A percentile compares a stretch with the other conserved stretches of the same genome.
Evolutionary conservation across 257 asterid species (phyloP).

Genomic region (Nyctanthes arbortristis): DNA sequence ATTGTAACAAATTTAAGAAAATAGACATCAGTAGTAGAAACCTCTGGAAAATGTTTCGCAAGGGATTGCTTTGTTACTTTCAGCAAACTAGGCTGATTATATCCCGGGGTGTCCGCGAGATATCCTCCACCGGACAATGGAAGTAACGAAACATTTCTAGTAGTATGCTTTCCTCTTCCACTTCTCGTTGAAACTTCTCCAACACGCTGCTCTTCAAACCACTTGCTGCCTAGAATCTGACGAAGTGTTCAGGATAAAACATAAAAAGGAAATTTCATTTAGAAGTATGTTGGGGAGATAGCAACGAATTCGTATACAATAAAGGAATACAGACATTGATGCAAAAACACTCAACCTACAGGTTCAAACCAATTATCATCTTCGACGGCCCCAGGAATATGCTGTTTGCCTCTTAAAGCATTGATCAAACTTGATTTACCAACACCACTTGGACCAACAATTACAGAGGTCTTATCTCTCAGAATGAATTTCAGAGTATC

Average conservation of each 20-base stretch:
- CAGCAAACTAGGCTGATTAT: constrained; percentile 85
- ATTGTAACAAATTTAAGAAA: not conserved
- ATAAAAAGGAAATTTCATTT: constrained; percentile 1
- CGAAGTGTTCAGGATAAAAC: constrained; percentile 15
- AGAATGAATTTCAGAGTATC: constrained; percentile 73
- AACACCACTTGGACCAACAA: constrained; percentile 97
- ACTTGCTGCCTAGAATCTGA: constrained; percentile 80
- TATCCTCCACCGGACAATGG: constrained; percentile 75
- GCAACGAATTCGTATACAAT: not conserved
- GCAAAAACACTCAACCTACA: constrained; percentile 42
- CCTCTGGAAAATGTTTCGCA: constrained; percentile 85
- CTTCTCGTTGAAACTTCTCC: constrained; percentile 93
- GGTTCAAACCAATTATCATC: constrained; percentile 63
- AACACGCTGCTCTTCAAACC: constrained; percentile 91
- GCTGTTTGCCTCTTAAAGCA: constrained; percentile 64
- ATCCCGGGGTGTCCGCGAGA: constrained; percentile 95
- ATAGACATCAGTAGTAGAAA: constrained; percentile 26
- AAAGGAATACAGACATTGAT: not conserved
- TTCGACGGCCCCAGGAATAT: constrained; percentile 33
- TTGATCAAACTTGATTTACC: constrained; percentile 96
- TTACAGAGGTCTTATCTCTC: constrained; percentile 81
- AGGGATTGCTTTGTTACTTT: constrained; percentile 89
- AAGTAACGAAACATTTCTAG: constrained; percentile 84
- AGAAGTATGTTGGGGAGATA: constrained; percentile 9
- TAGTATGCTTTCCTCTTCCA: constrained; percentile 94